phyloP scores from a whole-genome alignment of 2,329 filamentous ascomycete species.

The Macroventuria anomochaeta region DNA sequence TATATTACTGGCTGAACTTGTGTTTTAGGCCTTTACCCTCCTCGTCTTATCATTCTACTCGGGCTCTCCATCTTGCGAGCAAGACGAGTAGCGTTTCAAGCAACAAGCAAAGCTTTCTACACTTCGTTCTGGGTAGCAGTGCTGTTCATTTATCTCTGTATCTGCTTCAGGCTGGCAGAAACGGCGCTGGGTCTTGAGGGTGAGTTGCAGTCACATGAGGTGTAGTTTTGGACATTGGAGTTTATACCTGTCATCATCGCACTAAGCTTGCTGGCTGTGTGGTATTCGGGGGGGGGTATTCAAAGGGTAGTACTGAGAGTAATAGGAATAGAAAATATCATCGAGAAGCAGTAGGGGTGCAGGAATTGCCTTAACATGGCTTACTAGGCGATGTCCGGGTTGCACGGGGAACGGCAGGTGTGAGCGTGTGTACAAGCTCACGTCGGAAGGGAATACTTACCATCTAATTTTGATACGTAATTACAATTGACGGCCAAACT shows the following conservation, averaged over 20 bases:
- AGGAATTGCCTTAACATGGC: too few relatives aligned
- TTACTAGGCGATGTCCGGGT: too few relatives aligned
- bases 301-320: background rate
- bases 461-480: too few relatives aligned
- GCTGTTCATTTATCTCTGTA: slow-evolving; percentile 60
- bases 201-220: slow-evolving; percentile 58
- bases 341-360: background rate
- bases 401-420: too few relatives aligned
- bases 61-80: slow-evolving; percentile 50
- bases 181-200: slow-evolving; percentile 59
- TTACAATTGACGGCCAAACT: too few relatives aligned
- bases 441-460: too few relatives aligned
- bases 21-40: slow-evolving; percentile 62
- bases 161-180: slow-evolving; percentile 62
- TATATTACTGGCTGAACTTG: slow-evolving; percentile 62
- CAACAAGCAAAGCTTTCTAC: slow-evolving; percentile 51
- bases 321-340: background rate
- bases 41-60: slow-evolving; percentile 57
- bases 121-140: slow-evolving; percentile 54
- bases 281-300: slow-evolving; percentile 54
- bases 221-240: slow-evolving; percentile 61
- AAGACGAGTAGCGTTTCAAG: slow-evolving; percentile 34
- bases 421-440: too few relatives aligned
- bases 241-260: slow-evolving; percentile 62
- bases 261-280: slow-evolving; percentile 54